Percentiles rank a stretch among this genome's conserved stretches.
Conservation (phyloP, 768 basidiomycete genomes). For the Pulveroboletus sp. region DNA sequence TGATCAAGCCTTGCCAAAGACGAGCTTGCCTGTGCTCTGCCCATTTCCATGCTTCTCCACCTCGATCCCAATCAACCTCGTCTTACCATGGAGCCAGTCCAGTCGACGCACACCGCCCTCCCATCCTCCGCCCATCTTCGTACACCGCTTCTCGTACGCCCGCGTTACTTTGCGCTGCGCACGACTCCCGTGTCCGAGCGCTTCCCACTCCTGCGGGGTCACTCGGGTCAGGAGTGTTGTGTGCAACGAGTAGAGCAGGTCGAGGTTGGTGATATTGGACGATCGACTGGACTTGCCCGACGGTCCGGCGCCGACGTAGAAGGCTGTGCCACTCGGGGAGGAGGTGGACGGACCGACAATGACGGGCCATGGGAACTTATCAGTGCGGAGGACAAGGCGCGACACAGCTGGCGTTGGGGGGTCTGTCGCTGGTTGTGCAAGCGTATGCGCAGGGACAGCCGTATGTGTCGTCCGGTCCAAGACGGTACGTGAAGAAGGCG, state of each 20-base stretch:
- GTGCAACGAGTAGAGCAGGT: constrained; percentile 61
- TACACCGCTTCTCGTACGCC: constrained; percentile 63
- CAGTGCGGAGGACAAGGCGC: constrained; percentile 50
- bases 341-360: constrained; percentile 40
- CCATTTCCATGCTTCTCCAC: constrained; percentile 44
- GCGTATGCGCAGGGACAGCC: constrained; percentile 53
- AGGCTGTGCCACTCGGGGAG: constrained; percentile 23
- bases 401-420: constrained; percentile 48
- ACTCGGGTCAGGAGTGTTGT: constrained; percentile 53
- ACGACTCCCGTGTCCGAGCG: constrained; percentile 52
- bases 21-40: constrained; percentile 44
- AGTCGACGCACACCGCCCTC: constrained; percentile 65
- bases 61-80: constrained; percentile 58
- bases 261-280: constrained; percentile 53
- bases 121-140: constrained; percentile 64
- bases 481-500: constrained; percentile 57
- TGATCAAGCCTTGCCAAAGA: constrained; percentile 43
- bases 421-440: constrained; percentile 63
- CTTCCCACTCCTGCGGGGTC: constrained; percentile 64
- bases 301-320: constrained; percentile 25
- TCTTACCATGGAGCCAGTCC: constrained; percentile 65
- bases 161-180: constrained; percentile 57
- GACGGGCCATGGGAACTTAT: constrained; percentile 63
- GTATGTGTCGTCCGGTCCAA: constrained; percentile 53
- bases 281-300: constrained; percentile 23